Base-by-base conservation (phyloP, 352 stramenopile species). In the Phytopythium delawarense region DNA sequence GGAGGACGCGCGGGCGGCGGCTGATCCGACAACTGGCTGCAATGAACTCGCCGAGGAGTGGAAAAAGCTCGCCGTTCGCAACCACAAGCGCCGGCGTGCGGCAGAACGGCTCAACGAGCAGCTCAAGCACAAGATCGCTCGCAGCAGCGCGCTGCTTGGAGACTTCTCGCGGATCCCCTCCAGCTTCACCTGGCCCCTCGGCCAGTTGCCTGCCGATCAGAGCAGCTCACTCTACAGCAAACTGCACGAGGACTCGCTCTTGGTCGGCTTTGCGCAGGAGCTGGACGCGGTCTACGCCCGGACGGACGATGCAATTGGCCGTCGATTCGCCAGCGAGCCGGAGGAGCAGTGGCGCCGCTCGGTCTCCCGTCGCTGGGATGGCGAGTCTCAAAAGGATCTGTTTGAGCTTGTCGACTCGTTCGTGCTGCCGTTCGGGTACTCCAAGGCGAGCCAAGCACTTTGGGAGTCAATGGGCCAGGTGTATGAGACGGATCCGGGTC, bases 361-460 rank as follows among this genome's bases (percentile, higher is more conserved):
- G 2, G 42, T 46, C 21, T 28, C n/a, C n/a, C 25, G 39, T 7
- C 7, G 23, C 0, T 18, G 7, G 5, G 18, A 51, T 8, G 3
- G 12, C 6, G 37, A 32, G 13, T 15, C n/a, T 12, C 9, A 21
- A 2, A 11, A 11, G 2, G 53, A 51, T 2, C 9, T 40, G 15
- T 50, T 60, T 12, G 37, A 60, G 37, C 16, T 60, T 7, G 35
- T 39, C 1, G 54, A 60, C 54, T 49, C 54, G 39, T 51, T 60
- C 23, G 54, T 51, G 12, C 16, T 79, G 28, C 71, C 71, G 5
- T 79, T 79, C 25, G 67, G 57, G 23, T 79, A 64, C 56, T n/a
- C 72, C 18, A 59, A 68, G 28, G 62, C 53, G 0, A 62, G 60
- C n/a, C 50, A 49, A n/a, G 72, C 54, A 2, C 45, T 74, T 12